These are phyloP conservation scores for Colletotrichum caudatum DNA, from an alignment of 2,329 filamentous ascomycete species.

Conservation along the genomic window DNA sequence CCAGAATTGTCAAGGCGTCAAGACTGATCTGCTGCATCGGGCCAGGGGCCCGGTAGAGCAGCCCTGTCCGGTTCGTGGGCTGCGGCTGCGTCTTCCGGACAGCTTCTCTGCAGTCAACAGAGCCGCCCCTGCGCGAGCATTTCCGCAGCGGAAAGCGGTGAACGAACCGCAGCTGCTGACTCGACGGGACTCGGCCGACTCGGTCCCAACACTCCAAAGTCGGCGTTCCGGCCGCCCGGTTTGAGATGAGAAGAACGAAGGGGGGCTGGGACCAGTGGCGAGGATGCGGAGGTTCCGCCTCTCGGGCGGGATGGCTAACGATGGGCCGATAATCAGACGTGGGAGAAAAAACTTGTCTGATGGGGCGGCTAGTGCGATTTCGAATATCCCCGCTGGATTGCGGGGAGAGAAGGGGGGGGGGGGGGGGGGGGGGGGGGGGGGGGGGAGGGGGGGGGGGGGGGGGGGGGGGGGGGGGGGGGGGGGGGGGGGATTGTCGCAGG, in stretches of 20 bases:
- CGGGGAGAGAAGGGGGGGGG: not conserved
- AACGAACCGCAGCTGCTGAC: not conserved
- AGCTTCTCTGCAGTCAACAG: not conserved
- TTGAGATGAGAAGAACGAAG: not conserved
- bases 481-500: not conserved
- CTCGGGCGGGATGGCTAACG: slow-evolving; percentile 18
- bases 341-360: not conserved
- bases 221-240: not conserved
- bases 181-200: slow-evolving; percentile 8
- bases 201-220: not conserved
- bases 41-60: slow-evolving; percentile 32
- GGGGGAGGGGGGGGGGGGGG: not conserved
- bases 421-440: not conserved
- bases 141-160: slow-evolving; percentile 4
- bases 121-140: not conserved
- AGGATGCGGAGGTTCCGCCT: not conserved
- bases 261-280: not conserved
- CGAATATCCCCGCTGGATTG: slow-evolving; percentile 20
- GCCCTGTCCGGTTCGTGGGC: slow-evolving; percentile 21
- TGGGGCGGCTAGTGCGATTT: not conserved
- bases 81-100: slow-evolving; percentile 16
- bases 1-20: slow-evolving; percentile 23
- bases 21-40: slow-evolving; percentile 32
- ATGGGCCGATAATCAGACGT: slow-evolving; percentile 29
- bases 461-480: not conserved